Conservation (phyloP, 331 rosid species). For the Malus hybrid region DNA sequence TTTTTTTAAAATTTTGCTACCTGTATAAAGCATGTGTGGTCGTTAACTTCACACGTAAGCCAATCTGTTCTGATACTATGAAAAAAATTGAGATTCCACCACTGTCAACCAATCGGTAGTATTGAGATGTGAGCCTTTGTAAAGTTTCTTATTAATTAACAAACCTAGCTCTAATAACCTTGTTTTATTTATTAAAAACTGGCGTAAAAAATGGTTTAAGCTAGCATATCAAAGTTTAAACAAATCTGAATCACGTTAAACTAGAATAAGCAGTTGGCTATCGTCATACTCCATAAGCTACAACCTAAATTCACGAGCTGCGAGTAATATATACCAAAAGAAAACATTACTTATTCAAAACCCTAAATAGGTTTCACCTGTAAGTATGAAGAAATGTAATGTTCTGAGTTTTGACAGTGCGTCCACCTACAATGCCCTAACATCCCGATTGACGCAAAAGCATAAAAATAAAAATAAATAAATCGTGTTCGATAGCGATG, state of each 20-base stretch:
- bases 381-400: not conserved
- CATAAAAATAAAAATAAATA: not conserved
- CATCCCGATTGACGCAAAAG: conserved; percentile 31
- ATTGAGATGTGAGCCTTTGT: too few relatives aligned
- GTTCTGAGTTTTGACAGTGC: not conserved
- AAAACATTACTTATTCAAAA: not conserved
- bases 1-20: too few relatives aligned
- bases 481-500: conserved; percentile 14
- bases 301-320: conserved; percentile 7
- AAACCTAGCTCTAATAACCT: not conserved
- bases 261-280: not conserved
- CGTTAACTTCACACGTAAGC: too few relatives aligned
- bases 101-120: too few relatives aligned
- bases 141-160: not conserved
- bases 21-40: too few relatives aligned
- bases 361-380: not conserved
- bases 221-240: not conserved
- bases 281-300: not conserved
- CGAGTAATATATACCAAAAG: not conserved
- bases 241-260: not conserved
- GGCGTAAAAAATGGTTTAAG: not conserved
- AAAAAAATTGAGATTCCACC: too few relatives aligned
- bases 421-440: conserved; percentile 53
- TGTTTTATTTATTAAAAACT: not conserved
- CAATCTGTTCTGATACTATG: too few relatives aligned